phyloP scores from a whole-genome alignment of 805 yeast species.

The Grigorovia jiainica region DNA sequence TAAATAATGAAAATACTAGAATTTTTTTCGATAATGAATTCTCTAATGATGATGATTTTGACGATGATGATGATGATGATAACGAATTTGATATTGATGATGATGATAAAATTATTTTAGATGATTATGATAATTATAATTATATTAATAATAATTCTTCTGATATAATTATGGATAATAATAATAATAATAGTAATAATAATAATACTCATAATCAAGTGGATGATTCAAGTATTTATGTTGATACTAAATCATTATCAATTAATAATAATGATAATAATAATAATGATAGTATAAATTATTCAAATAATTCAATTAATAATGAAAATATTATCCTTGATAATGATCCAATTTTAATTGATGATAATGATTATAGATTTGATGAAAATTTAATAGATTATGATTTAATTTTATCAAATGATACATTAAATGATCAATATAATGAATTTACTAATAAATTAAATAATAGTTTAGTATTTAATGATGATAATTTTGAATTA shows the following conservation, averaged over 20 bases:
- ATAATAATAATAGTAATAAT: background rate
- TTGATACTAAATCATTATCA: background rate
- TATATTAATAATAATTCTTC: background rate
- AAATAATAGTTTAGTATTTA: conserved; percentile 6
- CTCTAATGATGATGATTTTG: conserved; percentile 18
- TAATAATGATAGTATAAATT: background rate
- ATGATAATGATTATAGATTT: conserved; percentile 4
- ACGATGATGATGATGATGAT: conserved; percentile 5
- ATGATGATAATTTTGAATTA: conserved; percentile 5
- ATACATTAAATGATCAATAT: background rate
- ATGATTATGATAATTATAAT: conserved; percentile 8
- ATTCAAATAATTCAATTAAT: background rate
- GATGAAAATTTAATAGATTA: conserved; percentile 10
- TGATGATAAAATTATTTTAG: conserved; percentile 4
- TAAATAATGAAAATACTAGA: conserved; percentile 23
- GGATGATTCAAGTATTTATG: background rate
- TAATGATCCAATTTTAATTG: background rate
- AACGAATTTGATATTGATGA: conserved; percentile 6
- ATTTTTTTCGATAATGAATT: conserved; percentile 26
- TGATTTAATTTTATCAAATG: background rate
- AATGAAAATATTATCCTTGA: background rate
- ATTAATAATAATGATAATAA: background rate
- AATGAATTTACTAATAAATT: background rate
- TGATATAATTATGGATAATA: no score
- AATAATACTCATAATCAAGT: background rate